Percentiles rank a stretch among this genome's conserved stretches.
Evolutionary conservation across 805 yeast genomes (phyloP).

Genomic region (Candida arabinofermentans): DNA sequence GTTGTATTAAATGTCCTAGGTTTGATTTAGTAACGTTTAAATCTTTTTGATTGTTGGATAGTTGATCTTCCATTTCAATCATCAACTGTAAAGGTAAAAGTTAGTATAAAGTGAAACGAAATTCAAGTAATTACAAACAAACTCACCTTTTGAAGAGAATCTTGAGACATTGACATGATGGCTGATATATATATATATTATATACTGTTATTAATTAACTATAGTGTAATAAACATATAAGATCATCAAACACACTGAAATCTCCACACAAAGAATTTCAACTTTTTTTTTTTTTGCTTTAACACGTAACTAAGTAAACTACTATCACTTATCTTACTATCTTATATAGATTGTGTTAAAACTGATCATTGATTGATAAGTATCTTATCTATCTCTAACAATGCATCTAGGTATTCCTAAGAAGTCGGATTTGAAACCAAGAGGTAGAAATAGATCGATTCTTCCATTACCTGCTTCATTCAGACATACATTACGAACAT

Average conservation of each 20-base stretch:
- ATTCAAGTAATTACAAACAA: background rate
- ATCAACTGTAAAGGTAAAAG: constrained; percentile 36
- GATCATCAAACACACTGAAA: too few relatives aligned
- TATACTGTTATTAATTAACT: too few relatives aligned
- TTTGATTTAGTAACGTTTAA: constrained; percentile 51
- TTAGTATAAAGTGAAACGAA: background rate
- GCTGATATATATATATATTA: too few relatives aligned
- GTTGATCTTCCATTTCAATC: constrained; percentile 63
- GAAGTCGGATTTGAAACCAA: constrained; percentile 23
- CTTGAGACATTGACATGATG: constrained; percentile 12
- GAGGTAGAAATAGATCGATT: constrained; percentile 12
- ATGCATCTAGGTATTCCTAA: constrained; percentile 28
- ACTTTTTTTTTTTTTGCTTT: too few relatives aligned
- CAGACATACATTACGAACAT: constrained; percentile 9
- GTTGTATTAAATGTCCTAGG: constrained; percentile 44
- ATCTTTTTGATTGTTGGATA: constrained; percentile 56
- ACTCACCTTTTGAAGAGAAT: constrained; percentile 23
- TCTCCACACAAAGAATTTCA: too few relatives aligned
- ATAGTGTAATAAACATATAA: too few relatives aligned
- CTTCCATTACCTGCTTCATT: constrained; percentile 20
- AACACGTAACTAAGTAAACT: too few relatives aligned
- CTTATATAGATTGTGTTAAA: too few relatives aligned
- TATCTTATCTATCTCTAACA: background rate
- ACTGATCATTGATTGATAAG: too few relatives aligned
- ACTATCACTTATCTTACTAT: too few relatives aligned